Conservation (phyloP, 1,284 basidiomycete species). For the Quambalaria eucalypti region DNA sequence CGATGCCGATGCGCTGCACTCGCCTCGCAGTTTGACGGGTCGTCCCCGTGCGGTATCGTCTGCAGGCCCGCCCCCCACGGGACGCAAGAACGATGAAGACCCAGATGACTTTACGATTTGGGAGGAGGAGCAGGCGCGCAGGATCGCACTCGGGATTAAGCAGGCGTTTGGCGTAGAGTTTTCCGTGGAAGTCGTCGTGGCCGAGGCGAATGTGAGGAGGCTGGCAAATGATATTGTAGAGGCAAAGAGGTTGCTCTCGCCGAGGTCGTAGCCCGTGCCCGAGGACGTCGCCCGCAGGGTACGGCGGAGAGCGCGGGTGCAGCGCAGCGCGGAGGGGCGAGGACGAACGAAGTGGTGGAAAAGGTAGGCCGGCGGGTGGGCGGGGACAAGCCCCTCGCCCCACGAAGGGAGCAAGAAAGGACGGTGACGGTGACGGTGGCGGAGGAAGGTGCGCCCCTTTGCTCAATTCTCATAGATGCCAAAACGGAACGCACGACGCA, state of each 20-base stretch:
- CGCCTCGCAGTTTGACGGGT: slow-evolving; percentile 57
- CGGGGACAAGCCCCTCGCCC: too few species aligned
- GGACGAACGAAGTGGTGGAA: too few species aligned
- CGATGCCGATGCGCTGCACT: slow-evolving; percentile 69
- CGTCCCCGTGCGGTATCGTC: not conserved
- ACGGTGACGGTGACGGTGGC: too few species aligned
- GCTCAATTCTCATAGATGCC: too few species aligned
- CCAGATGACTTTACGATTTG: slow-evolving; percentile 91
- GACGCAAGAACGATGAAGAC: slow-evolving; percentile 49
- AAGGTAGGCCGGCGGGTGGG: too few species aligned
- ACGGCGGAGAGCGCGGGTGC: too few species aligned
- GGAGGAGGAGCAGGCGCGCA: slow-evolving; percentile 75
- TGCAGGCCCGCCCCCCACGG: not conserved
- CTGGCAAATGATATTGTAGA: slow-evolving; percentile 69
- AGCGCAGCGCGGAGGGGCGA: too few species aligned
- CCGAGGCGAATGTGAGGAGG: slow-evolving; percentile 77
- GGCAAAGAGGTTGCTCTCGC: slow-evolving; percentile 60
- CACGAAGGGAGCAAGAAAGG: too few species aligned
- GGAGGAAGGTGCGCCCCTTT: too few species aligned
- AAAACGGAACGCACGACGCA: too few species aligned
- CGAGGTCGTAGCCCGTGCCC: too few species aligned
- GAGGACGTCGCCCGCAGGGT: too few species aligned
- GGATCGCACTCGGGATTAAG: slow-evolving; percentile 68
- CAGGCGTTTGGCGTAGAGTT: slow-evolving; percentile 80
- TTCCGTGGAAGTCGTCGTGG: slow-evolving; percentile 77